Evolutionary conservation across 2,329 filamentous ascomycete species (phyloP).

Genomic region (Seiridium cupressi): DNA sequence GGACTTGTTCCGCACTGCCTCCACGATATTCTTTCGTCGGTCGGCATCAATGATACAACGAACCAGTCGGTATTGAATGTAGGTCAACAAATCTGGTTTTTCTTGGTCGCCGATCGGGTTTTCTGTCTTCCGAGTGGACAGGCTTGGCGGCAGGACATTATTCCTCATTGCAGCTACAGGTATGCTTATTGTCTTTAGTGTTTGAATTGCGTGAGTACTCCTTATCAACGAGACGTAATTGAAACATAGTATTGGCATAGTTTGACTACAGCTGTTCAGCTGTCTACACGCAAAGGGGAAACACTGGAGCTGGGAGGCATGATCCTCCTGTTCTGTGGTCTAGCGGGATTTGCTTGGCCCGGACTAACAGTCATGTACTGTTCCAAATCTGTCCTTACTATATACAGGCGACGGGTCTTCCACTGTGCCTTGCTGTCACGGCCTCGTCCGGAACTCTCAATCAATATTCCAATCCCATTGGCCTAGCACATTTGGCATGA

Average conservation of each 20-base stretch:
- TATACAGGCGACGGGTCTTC: constrained; percentile 49
- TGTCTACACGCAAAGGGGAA: constrained; percentile 25
- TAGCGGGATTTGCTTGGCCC: constrained; percentile 55
- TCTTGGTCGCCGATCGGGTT: neutral
- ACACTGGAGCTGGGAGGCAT: constrained; percentile 25
- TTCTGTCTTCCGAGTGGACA: constrained; percentile 10
- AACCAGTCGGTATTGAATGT: constrained; percentile 31
- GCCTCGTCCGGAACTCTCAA: constrained; percentile 28
- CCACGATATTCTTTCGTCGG: neutral
- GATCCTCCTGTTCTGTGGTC: constrained; percentile 37
- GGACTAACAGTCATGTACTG: constrained; percentile 46
- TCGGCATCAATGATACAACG: neutral
- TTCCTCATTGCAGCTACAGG: constrained; percentile 15
- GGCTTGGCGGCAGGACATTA: constrained; percentile 12
- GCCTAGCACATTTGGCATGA: constrained; percentile 46
- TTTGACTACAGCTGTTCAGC: constrained; percentile 21
- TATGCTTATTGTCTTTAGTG: constrained; percentile 31
- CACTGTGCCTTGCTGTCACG: constrained; percentile 23
- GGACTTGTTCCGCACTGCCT: constrained; percentile 23
- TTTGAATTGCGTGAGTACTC: constrained; percentile 26
- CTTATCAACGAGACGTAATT: neutral
- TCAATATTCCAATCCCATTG: constrained; percentile 50
- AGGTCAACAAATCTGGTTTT: constrained; percentile 12
- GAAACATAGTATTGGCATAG: neutral
- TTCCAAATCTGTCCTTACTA: constrained; percentile 53